phyloP scores from a whole-genome alignment of 2,329 filamentous ascomycete species.

The Clonostachys solani region DNA sequence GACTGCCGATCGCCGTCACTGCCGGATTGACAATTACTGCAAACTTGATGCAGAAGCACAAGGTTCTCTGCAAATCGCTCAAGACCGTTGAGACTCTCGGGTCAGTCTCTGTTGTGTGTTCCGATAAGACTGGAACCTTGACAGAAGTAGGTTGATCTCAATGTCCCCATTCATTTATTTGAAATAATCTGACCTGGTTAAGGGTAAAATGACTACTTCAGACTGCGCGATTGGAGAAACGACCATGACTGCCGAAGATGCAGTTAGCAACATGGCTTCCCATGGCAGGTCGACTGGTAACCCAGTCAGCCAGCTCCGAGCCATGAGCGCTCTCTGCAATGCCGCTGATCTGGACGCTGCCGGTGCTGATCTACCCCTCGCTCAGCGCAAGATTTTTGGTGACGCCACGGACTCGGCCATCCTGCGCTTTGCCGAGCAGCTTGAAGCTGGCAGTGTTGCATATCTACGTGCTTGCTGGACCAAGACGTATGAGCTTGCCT shows the following conservation, averaged over 20 bases:
- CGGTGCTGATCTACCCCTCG: slow-evolving; percentile 46
- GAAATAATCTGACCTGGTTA: neutral
- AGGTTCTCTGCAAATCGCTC: slow-evolving; percentile 74
- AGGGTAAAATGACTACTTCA: slow-evolving; percentile 71
- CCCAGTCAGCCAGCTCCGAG: slow-evolving; percentile 53
- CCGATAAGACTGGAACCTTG: slow-evolving; percentile 72
- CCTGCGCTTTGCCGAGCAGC: slow-evolving; percentile 63
- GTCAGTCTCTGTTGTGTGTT: slow-evolving; percentile 69
- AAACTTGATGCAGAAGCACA: slow-evolving; percentile 72
- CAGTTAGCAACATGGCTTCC: slow-evolving; percentile 31
- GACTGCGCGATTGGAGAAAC: slow-evolving; percentile 57
- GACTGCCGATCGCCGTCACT: slow-evolving; percentile 65
- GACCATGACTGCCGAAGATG: slow-evolving; percentile 44
- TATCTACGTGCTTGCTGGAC: slow-evolving; percentile 60
- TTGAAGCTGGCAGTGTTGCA: slow-evolving; percentile 47
- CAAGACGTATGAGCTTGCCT: slow-evolving; percentile 63
- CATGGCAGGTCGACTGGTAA: slow-evolving; percentile 20
- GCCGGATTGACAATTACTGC: slow-evolving; percentile 72
- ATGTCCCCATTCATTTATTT: neutral
- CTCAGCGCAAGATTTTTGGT: slow-evolving; percentile 62
- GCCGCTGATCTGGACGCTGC: slow-evolving; percentile 70
- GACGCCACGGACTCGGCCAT: slow-evolving; percentile 76
- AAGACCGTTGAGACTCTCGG: slow-evolving; percentile 76
- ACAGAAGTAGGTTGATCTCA: slow-evolving; percentile 37
- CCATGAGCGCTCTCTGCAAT: slow-evolving; percentile 66